Evolutionary conservation across 2,329 filamentous ascomycete genomes (phyloP).

Genomic region (Arthrinium puccinioides): DNA sequence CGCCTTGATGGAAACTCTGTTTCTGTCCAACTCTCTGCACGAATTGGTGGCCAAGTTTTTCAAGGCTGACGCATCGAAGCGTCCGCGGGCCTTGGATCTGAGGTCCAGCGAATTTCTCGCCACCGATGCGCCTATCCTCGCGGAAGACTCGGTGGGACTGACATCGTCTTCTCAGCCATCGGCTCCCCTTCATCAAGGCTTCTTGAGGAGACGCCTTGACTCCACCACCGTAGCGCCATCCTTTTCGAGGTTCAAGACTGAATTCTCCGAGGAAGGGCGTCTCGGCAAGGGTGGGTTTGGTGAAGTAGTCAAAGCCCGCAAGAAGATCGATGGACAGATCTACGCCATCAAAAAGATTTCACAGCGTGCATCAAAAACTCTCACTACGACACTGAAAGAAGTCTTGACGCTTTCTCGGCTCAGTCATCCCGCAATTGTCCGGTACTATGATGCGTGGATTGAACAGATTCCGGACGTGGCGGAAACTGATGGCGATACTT

Average conservation of each 20-base stretch:
- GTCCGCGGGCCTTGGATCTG: conserved; percentile 73
- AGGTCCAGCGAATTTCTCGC: conserved; percentile 59
- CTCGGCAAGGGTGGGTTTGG: conserved; percentile 93
- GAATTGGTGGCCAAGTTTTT: conserved; percentile 83
- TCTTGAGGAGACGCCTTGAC: conserved; percentile 48
- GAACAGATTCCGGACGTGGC: conserved; percentile 57
- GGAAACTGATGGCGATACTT: conserved; percentile 51
- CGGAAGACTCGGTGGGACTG: conserved; percentile 33
- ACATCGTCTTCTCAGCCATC: conserved; percentile 35
- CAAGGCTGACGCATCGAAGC: conserved; percentile 73
- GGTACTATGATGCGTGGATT: conserved; percentile 94
- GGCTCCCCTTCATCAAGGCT: conserved; percentile 31
- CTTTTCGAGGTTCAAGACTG: conserved; percentile 73
- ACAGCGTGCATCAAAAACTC: conserved; percentile 67
- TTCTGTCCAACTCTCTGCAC: conserved; percentile 66
- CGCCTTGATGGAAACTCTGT: conserved; percentile 62
- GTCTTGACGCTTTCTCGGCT: conserved; percentile 86
- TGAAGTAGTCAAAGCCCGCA: conserved; percentile 89
- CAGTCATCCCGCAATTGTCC: conserved; percentile 78
- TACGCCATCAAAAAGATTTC: conserved; percentile 98
- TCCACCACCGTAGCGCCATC: conserved; percentile 47
- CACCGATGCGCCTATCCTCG: conserved; percentile 54
- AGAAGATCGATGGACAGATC: conserved; percentile 86
- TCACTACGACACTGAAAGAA: conserved; percentile 78
- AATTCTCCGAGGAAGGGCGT: conserved; percentile 84